Percentiles rank a stretch among this genome's conserved stretches.
Evolutionary conservation across 345 rosid genomes (phyloP).

Genomic region (Gynandropsis gynandra): DNA sequence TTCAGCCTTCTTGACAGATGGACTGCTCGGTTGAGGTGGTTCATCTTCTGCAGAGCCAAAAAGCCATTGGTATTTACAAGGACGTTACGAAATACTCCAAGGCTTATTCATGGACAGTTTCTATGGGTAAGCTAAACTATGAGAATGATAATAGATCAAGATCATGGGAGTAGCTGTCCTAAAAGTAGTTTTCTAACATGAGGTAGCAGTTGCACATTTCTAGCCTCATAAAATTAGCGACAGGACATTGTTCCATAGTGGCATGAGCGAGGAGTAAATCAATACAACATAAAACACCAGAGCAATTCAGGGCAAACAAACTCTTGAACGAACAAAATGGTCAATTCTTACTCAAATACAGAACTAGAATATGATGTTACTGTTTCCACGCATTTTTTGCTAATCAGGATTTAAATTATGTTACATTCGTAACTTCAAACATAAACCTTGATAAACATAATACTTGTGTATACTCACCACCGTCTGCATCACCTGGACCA

Average conservation of each 20-base stretch:
- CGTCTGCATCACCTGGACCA: conserved; percentile 41
- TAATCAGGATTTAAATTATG: neutral
- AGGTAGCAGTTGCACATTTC: no score
- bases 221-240: no score
- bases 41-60: conserved; percentile 50
- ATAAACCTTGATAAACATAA: neutral
- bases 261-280: conserved; percentile 4
- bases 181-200: no score
- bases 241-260: no score
- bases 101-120: neutral
- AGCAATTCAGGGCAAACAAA: no score
- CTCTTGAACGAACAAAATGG: conserved; percentile 16
- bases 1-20: conserved; percentile 83
- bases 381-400: neutral
- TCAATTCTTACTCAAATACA: no score
- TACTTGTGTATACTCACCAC: conserved; percentile 31
- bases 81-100: neutral
- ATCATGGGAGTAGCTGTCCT: no score
- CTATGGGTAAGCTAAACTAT: no score
- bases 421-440: no score
- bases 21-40: conserved; percentile 75
- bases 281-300: no score
- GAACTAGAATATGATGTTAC: neutral
- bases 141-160: neutral
- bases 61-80: conserved; percentile 12